phyloP scores from a whole-genome alignment of 176 grass and related monocot genomes.

The Lolium multiflorum region DNA sequence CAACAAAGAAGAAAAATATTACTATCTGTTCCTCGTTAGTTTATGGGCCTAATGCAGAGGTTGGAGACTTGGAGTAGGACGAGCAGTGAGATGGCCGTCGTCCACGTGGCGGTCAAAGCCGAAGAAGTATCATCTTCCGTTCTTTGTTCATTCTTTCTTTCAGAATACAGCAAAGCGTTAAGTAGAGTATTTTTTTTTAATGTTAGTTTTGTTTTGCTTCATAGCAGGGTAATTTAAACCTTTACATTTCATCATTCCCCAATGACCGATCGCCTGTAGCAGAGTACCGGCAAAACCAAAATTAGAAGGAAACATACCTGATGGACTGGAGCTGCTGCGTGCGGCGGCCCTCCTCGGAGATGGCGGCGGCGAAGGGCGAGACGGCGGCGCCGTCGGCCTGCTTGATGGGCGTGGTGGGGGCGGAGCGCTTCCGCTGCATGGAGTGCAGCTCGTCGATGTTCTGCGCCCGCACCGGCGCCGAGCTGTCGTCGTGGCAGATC shows the following conservation, averaged over 20 bases:
- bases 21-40: background rate
- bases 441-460: slow-evolving; percentile 99
- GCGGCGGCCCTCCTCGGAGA: slow-evolving; percentile 70
- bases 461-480: slow-evolving; percentile 77
- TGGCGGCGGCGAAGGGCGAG: slow-evolving; percentile 49
- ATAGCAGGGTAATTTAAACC: background rate
- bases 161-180: background rate
- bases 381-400: slow-evolving; percentile 38
- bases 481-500: slow-evolving; percentile 97
- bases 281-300: background rate
- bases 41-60: background rate
- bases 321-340: slow-evolving; percentile 91
- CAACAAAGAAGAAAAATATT: background rate
- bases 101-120: slow-evolving; percentile 27
- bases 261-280: background rate
- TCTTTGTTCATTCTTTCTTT: background rate
- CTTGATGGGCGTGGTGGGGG: slow-evolving; percentile 83
- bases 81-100: background rate
- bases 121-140: background rate
- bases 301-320: slow-evolving; percentile 35
- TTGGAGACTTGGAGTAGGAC: background rate
- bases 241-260: background rate
- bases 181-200: background rate
- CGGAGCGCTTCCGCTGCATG: slow-evolving; percentile 76
- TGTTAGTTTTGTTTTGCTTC: background rate